Base-by-base conservation (phyloP, 148 eudicot genomes). In the Amaranthus palmeri region DNA sequence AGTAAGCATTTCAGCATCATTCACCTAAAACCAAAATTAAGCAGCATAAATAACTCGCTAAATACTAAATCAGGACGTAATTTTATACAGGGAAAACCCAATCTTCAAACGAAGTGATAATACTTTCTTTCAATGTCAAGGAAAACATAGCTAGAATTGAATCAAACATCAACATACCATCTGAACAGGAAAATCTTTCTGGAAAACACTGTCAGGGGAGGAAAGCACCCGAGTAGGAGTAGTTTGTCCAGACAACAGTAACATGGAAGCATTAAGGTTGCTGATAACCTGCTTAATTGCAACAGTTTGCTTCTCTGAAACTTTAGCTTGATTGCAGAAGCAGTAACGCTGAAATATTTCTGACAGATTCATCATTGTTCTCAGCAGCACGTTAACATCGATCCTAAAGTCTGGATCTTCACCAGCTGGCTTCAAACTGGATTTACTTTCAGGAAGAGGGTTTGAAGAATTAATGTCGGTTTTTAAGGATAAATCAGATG, bases 261-360 rank as follows among this genome's bases (percentile, higher is more conserved):
- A 68, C 67, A 83, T 15, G 75, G 88, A 86, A 56, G 84, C 75
- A 61, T 81, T 80, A 75, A 95, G 85, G 82, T 95, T 95, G 81
- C 65, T 72, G 25, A 89, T 84, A 50, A 76, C 78, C 36, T 79
- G 80, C 67, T 82, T 77, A 46, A 95, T 74, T 61, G 83, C 66
- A 36, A 68, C 75, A 51, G 64, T 68, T 40, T 82, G 82, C 44
- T 83, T 82, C 56, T 81, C 81, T 40, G 71, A 73, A 18, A 87
- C 60, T 60, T 69, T 73, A 66, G 72, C 82, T 71, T 69, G 72
- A 77, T 81, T 78, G 72, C 77, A 73, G 53, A 82, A 73, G 60
- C 78, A 81, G 63, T 83, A 72, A 67, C 55, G 69, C 58, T 79
- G 57, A 75, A 91, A 83, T 74, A 91, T 70, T 77, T 88, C 90